These are phyloP conservation scores for Lactarius pseudohatsudake DNA, from an alignment of 768 basidiomycete species.

Conservation along the genomic window DNA sequence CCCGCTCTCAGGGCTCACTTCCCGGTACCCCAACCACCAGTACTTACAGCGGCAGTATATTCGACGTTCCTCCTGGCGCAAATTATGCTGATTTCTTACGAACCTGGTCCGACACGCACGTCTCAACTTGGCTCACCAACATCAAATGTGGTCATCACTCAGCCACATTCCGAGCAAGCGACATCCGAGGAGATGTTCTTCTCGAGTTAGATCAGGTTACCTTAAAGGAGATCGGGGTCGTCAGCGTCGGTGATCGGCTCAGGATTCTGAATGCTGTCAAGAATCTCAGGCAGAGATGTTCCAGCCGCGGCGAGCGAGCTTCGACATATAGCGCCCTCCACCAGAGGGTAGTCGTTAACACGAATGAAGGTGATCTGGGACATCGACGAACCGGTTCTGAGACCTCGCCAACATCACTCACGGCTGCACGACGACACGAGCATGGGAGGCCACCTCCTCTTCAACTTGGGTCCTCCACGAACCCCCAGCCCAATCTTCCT, in stretches of 20 bases:
- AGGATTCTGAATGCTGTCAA: constrained; percentile 87
- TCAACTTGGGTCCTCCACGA: constrained; percentile 55
- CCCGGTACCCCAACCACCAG: constrained; percentile 44
- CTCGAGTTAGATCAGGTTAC: constrained; percentile 87
- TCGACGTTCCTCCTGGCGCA: constrained; percentile 61
- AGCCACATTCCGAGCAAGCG: constrained; percentile 73
- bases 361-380: constrained; percentile 27
- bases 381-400: constrained; percentile 28
- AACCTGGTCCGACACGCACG: constrained; percentile 71
- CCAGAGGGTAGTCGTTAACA: constrained; percentile 19
- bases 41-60: constrained; percentile 32
- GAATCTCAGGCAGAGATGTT: constrained; percentile 61
- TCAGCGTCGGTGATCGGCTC: constrained; percentile 88
- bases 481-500: constrained; percentile 63
- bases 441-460: constrained; percentile 76
- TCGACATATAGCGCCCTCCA: constrained; percentile 11
- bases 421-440: constrained; percentile 42
- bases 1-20: constrained; percentile 44
- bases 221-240: constrained; percentile 87
- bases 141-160: constrained; percentile 73
- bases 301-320: constrained; percentile 24
- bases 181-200: constrained; percentile 89
- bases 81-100: constrained; percentile 61
- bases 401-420: constrained; percentile 26
- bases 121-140: constrained; percentile 75